Base-by-base conservation (phyloP, 164 flowering plant species). In the Saururus chinensis region DNA sequence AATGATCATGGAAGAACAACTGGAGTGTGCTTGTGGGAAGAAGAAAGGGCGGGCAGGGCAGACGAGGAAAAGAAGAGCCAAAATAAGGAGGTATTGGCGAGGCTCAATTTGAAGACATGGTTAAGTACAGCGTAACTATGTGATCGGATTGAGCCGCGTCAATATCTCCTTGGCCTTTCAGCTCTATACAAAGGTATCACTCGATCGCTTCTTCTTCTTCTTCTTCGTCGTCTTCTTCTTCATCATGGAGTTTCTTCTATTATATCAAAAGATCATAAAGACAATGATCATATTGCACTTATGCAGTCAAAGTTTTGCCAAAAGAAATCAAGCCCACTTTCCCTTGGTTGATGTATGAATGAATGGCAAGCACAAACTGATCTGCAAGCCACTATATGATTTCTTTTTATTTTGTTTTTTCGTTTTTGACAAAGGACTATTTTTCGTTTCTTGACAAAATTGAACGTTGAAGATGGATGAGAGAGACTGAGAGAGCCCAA, bases 81-180 rank as follows among this genome's bases (percentile, higher is more conserved):
- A 17, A 45, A 17, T 45, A 45, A 45, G 49, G 69, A 70, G 68
- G 66, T 74, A 67, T 70, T 70, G 65, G 48, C 69, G 62, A 19
- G 71, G 40, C 68, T 68, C 72, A 70, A 68, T 73, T 64, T 68
- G 75, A 61, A 58, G 60, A 63, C 74, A 62, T 57, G 60, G 67
- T 59, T 68, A 69, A 52, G 41, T 40, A 2, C 65, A 37, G 53
- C 42, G 64, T 61, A 70, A 68, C 76, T 73, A 65, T 72, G 73
- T 70, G 64, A 60, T 76, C 66, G 68, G 69, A 72, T 72, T 71
- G 68, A 71, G 70, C 79, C 72, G 72, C 72, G 72, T 69, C 72
- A 69, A 69, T 69, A 69, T 69, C 72, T 69, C 72, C 62, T 58
- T 24, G 42, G 49, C 14, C 17, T 17, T 12, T 45, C 17, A 45